Base-by-base conservation (phyloP, 805 yeast species). In the Ogataea zsoltii region DNA sequence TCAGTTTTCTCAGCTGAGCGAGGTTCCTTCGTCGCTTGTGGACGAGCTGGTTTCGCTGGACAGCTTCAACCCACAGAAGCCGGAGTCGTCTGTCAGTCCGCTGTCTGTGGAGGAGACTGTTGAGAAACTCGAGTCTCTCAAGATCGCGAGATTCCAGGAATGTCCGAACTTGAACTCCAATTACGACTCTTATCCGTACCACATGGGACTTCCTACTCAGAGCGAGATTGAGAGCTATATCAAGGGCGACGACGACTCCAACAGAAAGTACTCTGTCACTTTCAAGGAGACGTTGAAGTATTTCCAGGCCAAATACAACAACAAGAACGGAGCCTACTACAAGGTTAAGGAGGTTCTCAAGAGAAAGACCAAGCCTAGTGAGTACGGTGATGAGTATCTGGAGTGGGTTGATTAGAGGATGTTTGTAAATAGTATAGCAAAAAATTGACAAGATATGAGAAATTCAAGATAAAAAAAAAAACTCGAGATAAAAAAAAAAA, bases 191-290 rank as follows among this genome's bases (percentile, higher is more conserved):
- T 79, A 79, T 53, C 89, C 90, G 30, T 79, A 78, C 58, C 52
- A 53, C 3, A 85, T 80, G 75, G 96, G 96, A 25, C 74, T 94
- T 54, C 98, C 98, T 41, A 71, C 79, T 11, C 88, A 86, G 65
- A 51, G 62, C 30, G 85, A 81, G 48, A 74, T 92, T 46, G 77
- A 76, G 57, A 70, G 71, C 41, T 88, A 77, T 64, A 79, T 91
- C 44, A 79, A 80, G 25, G 95, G 96, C 15, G 74, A 75, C 45
- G 88, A 81, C 62, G 81, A 80, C 18, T 67, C 80, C n/a, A 74
- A 76, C 51, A 75, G 87, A 58, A 75, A 83, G 33, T 82, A 76
- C 62, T 81, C 85, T 61, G 85, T 83, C 14, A 82, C 92, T 2
- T 82, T 78, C 48, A 65, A 68, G 38, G 96, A 87, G 54, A 85